A percentile compares a stretch with the other conserved stretches of the same genome.
phyloP scores from a whole-genome alignment of 805 yeast genomes.

The Cyberlindnera nakhonratchasimensis region DNA sequence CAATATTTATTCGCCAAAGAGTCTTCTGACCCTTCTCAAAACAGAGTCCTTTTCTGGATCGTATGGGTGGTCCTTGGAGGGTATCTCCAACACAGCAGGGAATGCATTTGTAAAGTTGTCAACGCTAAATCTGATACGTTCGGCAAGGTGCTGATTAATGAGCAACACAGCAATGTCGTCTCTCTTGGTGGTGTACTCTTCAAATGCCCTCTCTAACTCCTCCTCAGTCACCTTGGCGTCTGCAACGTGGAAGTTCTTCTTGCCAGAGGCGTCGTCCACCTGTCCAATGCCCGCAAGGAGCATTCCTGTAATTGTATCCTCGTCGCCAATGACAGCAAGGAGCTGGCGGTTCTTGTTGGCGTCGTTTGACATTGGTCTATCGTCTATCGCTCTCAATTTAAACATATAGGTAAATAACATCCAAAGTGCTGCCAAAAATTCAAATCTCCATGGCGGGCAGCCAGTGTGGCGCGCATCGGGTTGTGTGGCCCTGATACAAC shows the following conservation, averaged over 20 bases:
- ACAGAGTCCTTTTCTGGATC: constrained; percentile 97
- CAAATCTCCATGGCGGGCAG: background rate
- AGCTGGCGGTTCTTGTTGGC: constrained; percentile 66
- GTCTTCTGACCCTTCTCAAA: constrained; percentile 86
- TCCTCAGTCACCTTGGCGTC: constrained; percentile 77
- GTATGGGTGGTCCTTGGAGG: constrained; percentile 97
- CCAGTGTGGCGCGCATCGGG: background rate
- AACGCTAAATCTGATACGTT: constrained; percentile 74
- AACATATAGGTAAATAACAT: no score
- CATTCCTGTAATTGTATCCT: constrained; percentile 95
- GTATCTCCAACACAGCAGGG: constrained; percentile 95
- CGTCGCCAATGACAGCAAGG: constrained; percentile 95
- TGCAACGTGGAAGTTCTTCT: constrained; percentile 75
- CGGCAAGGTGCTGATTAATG: constrained; percentile 94
- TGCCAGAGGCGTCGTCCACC: constrained; percentile 50
- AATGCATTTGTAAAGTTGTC: constrained; percentile 87
- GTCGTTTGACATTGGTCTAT: constrained; percentile 3
- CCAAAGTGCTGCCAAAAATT: background rate
- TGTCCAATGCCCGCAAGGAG: constrained; percentile 95
- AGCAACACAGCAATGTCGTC: constrained; percentile 90
- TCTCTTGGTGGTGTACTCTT: constrained; percentile 65
- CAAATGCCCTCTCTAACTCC: constrained; percentile 71
- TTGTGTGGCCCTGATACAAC: background rate
- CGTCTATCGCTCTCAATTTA: no score
- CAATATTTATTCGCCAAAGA: constrained; percentile 75